These are phyloP conservation scores for Paramecium biaurelia DNA, from an alignment of 73 alveolate species.

Conservation along the genomic window DNA sequence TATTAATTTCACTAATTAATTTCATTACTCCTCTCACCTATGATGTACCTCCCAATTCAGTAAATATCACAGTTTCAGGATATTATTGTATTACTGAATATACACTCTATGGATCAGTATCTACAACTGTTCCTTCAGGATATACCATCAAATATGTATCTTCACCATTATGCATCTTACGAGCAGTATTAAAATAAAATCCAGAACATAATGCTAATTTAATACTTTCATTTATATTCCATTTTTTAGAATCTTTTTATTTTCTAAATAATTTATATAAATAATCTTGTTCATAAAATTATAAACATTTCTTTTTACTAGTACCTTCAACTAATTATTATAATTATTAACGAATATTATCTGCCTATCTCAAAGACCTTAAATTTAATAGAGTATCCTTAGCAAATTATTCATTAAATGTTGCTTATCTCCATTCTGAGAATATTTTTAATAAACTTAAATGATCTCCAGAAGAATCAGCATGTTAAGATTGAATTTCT, in stretches of 20 bases:
- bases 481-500: slow-evolving; percentile 24
- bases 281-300: slow-evolving; percentile 37
- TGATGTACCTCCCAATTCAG: slow-evolving; percentile 62
- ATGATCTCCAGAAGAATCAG: slow-evolving; percentile 63
- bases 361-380: slow-evolving; percentile 52
- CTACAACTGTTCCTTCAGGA: slow-evolving; percentile 66
- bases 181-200: slow-evolving; percentile 59
- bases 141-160: slow-evolving; percentile 52
- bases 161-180: slow-evolving; percentile 52
- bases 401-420: slow-evolving; percentile 44
- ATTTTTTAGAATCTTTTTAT: not conserved
- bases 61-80: slow-evolving; percentile 58
- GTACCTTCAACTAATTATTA: slow-evolving; percentile 26
- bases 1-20: slow-evolving; percentile 31
- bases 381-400: slow-evolving; percentile 48
- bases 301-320: not conserved
- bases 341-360: slow-evolving; percentile 47
- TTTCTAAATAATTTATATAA: slow-evolving; percentile 40
- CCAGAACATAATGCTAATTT: slow-evolving; percentile 57
- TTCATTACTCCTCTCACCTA: slow-evolving; percentile 63
- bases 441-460: slow-evolving; percentile 43
- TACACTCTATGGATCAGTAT: slow-evolving; percentile 44
- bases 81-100: slow-evolving; percentile 21
- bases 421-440: slow-evolving; percentile 47
- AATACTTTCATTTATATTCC: not conserved